Conservation (phyloP, 2,329 filamentous ascomycete species). For the Ophiostoma australiae region DNA sequence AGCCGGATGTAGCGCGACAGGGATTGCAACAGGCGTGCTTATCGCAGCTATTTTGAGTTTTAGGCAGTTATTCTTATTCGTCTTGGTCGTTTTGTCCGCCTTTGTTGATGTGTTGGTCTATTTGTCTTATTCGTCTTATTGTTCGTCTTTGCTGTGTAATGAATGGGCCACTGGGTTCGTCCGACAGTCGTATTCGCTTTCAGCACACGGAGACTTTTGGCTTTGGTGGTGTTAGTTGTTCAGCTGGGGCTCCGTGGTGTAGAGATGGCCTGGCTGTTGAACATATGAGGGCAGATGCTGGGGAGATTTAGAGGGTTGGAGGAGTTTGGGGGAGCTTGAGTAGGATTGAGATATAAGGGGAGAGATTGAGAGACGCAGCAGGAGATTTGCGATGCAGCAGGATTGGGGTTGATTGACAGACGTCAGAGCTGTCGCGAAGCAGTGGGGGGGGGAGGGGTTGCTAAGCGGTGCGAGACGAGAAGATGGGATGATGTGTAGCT, state of each 20-base stretch:
- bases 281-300: neutral
- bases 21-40: neutral
- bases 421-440: slow-evolving; percentile 5
- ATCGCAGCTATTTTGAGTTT: neutral
- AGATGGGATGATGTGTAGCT: neutral
- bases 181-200: slow-evolving; percentile 6
- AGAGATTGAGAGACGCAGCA: neutral
- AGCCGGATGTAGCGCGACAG: slow-evolving; percentile 3
- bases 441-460: neutral
- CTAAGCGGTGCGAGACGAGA: neutral
- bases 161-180: neutral
- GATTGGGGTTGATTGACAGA: neutral
- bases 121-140: neutral
- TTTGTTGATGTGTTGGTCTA: neutral
- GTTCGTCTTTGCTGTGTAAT: neutral
- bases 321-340: neutral
- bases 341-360: neutral
- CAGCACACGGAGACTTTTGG: slow-evolving; percentile 1
- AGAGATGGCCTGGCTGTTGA: neutral
- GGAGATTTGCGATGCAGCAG: neutral
- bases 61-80: neutral
- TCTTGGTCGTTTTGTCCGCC: neutral
- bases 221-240: neutral
- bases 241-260: neutral
- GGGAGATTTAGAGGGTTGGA: neutral